Evolutionary conservation across 768 basidiomycete genomes (phyloP).

Genomic region (Hypholoma sublateritium): DNA sequence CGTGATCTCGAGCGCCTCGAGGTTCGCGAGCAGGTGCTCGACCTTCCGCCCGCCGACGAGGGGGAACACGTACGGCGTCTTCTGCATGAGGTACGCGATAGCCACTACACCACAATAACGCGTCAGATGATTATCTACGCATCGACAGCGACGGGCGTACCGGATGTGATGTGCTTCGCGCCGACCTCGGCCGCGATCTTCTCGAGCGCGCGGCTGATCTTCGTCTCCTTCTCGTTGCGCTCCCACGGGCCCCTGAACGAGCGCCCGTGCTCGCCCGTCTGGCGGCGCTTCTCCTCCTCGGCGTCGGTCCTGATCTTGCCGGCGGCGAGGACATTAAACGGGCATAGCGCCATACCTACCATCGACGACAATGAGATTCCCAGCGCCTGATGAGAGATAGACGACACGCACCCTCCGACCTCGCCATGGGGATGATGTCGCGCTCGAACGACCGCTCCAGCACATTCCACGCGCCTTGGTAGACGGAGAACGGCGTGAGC

Average conservation of each 20-base stretch:
- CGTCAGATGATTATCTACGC: not conserved
- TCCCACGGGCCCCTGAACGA: slow-evolving; percentile 9
- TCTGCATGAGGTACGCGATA: slow-evolving; percentile 56
- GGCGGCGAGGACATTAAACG: slow-evolving; percentile 31
- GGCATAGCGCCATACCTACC: slow-evolving; percentile 29
- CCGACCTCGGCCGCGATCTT: slow-evolving; percentile 52
- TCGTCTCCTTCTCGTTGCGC: slow-evolving; percentile 2
- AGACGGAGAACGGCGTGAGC: slow-evolving; percentile 51
- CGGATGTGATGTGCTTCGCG: slow-evolving; percentile 42
- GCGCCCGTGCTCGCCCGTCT: slow-evolving; percentile 42
- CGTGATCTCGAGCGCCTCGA: slow-evolving; percentile 40
- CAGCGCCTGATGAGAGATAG: not conserved
- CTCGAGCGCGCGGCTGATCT: slow-evolving; percentile 37
- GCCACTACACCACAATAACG: slow-evolving; percentile 37
- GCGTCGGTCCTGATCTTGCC: slow-evolving; percentile 59
- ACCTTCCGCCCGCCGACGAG: slow-evolving; percentile 37
- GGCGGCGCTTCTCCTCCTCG: slow-evolving; percentile 27
- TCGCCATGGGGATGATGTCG: slow-evolving; percentile 50
- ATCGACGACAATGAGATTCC: not conserved
- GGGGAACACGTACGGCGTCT: slow-evolving; percentile 52
- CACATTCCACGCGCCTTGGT: slow-evolving; percentile 50
- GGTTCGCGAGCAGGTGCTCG: slow-evolving; percentile 41
- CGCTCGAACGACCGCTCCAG: slow-evolving; percentile 49
- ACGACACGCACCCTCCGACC: slow-evolving; percentile 27
- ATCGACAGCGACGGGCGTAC: slow-evolving; percentile 24